Base-by-base conservation (phyloP, 495 filamentous ascomycete species). In the Hypoxylon subgilvum region DNA sequence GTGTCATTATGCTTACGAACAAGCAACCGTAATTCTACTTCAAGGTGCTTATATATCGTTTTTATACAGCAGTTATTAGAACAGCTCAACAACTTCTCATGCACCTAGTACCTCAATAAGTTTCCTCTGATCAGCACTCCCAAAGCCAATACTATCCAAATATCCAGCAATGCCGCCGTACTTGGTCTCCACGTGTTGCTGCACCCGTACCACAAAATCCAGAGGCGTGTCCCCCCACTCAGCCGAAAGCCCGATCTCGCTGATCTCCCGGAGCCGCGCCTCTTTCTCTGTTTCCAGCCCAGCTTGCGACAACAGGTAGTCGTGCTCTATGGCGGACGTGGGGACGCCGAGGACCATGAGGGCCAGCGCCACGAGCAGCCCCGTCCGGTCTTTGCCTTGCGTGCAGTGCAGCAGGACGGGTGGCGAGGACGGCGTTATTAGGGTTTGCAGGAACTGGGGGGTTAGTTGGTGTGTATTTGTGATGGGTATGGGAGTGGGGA, bases 371-470 rank as follows among this genome's bases (percentile, higher is more conserved):
- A 90, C 70, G 17, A 89, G 74, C 2, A 94, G 74, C 0, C 91
- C 91, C 0, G 91, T 94, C 0, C 90, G 82, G 67, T 95, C 91
- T 65, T 96, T 96, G 28, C 91, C 91, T 66, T 94, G 89, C 2
- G 90, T 92, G 73, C 91, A 95, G 74, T 94, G 91, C 4, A 92
- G 66, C 2, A 93, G 89, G 89, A 32, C 86, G 86, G 12, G 77
- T 71, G 2, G 61, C 52, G 4, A 74, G 59, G 3, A 75, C 58
- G 19, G n/a, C n/a, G n/a, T n/a, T n/a, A n/a, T n/a, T n/a, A 56
- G 53, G 14, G 69, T 34, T 14, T 44, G 61, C 23, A 76, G 65
- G 14, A 70, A 77, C 74, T 25, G 84, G 69, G 7, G 82, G 42
- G 4, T 80, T 75, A 12, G 28, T 46, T 10, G 7, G 17, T 13